Percentiles rank a stretch among this genome's conserved stretches.
phyloP scores from a whole-genome alignment of 2,329 filamentous ascomycete species.

The Rasamsonia emersonii region DNA sequence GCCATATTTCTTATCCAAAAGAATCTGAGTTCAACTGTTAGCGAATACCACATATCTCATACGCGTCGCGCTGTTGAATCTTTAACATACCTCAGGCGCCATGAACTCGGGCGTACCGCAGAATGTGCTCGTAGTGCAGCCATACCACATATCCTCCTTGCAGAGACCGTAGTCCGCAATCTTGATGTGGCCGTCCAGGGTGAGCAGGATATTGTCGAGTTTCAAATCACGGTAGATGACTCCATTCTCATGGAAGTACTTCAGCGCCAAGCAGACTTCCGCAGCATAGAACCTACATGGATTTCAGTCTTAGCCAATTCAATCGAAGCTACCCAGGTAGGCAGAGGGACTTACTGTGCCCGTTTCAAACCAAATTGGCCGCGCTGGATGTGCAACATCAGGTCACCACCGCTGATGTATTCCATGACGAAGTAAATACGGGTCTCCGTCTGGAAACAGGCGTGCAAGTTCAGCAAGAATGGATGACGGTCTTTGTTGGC shows the following conservation, averaged over 20 bases:
- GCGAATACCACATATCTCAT: slow-evolving; percentile 2
- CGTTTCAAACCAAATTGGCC: slow-evolving; percentile 93
- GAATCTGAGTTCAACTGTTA: slow-evolving; percentile 52
- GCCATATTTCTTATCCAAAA: slow-evolving; percentile 97
- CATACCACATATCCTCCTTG: slow-evolving; percentile 99
- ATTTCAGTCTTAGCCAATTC: slow-evolving; percentile 13
- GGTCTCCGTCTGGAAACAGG: slow-evolving; percentile 98
- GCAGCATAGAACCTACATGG: slow-evolving; percentile 77
- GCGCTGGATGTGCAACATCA: slow-evolving; percentile 98
- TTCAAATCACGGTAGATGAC: slow-evolving; percentile 88
- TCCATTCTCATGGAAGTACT: slow-evolving; percentile 99
- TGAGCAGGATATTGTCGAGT: slow-evolving; percentile 83
- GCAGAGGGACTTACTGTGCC: slow-evolving; percentile 62
- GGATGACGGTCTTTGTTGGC: slow-evolving; percentile 96
- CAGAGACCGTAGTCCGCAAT: slow-evolving; percentile 97
- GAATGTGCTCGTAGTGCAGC: slow-evolving; percentile 92
- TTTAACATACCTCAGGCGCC: slow-evolving; percentile 73
- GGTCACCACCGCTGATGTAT: slow-evolving; percentile 94
- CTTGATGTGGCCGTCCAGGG: slow-evolving; percentile 95
- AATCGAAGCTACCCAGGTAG: slow-evolving; percentile 6
- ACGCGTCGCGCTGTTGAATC: background rate
- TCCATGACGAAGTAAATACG: slow-evolving; percentile 99
- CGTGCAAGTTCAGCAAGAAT: slow-evolving; percentile 89
- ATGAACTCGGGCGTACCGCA: slow-evolving; percentile 99
- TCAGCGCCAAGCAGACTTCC: slow-evolving; percentile 91